Evolutionary conservation across 352 stramenopile species (phyloP), one percentile per base, ranked within the genome.

Genomic region (Pythium apleroticum): DNA sequence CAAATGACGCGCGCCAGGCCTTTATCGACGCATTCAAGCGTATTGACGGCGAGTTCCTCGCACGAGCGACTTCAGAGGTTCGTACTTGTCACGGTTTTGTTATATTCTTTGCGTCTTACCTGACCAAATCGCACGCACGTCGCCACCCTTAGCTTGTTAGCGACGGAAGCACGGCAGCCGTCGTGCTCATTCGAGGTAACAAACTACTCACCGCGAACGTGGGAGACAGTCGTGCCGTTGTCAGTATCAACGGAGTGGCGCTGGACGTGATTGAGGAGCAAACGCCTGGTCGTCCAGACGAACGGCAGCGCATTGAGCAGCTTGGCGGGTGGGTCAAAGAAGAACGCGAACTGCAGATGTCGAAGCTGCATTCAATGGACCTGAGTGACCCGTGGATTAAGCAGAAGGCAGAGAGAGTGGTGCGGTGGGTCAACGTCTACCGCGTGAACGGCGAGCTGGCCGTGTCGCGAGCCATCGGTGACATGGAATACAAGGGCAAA

Each of bases 381-480:
- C 66, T 96, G 59, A 93, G 86, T 41, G 88, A 96, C 62, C 88
- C 88, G 19, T 74, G 87, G 57, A 95, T 96, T 60, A 76, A 95
- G 56, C 79, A 93, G 60, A 86, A 85, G 25, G 88, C 88, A 0
- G 78, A 88, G 24, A 81, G 86, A 14, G 86, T 96, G 10, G 85
- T 96, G 37, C 84, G 89, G 57, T 93, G 86, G 84, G 82, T 96
- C 24, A 89, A 84, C 35, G 91, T 96, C 31, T 92, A 91, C 58
- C 79, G 87, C 43, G 87, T 98, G 14, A 97, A 97, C 60, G 90
- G 91, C 50, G 94, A 97, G 57, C 77, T 98, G n/a, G 93, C 94
- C 17, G 87, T 98, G 10, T 97, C 90, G 35, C 84, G 92, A 19
- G 89, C 92, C 11, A 97, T 98, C 65, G 92, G 92, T 28, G 92